Percentiles rank a stretch among this genome's conserved stretches.
Conservation (phyloP, 441 rosid species). For the Gossypium gossypioides region DNA sequence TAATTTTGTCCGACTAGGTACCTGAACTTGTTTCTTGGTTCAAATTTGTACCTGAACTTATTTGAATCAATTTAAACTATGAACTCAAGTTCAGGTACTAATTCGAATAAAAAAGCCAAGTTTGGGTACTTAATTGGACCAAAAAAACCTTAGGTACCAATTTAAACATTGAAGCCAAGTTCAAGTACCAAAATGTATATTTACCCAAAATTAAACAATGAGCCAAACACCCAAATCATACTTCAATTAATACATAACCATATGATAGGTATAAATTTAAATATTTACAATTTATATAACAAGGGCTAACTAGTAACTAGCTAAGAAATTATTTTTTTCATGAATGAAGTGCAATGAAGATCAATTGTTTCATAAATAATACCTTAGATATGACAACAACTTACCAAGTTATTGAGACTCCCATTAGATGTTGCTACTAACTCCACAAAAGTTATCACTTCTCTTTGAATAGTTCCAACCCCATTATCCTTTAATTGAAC, state of each 20-base stretch:
- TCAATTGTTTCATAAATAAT: not conserved
- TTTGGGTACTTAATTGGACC: too few relatives aligned
- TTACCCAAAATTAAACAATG: not conserved
- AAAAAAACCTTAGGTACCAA: too few relatives aligned
- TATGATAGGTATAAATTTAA: not conserved
- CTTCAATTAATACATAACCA: not conserved
- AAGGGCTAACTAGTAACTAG: not conserved
- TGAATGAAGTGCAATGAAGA: conserved; percentile 1
- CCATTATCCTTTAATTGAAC: conserved; percentile 12
- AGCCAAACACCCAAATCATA: not conserved
- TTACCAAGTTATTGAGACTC: conserved; percentile 54
- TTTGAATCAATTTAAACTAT: too few relatives aligned
- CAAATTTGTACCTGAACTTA: too few relatives aligned
- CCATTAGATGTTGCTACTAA: conserved; percentile 56
- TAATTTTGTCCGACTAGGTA: too few relatives aligned
- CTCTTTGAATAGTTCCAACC: conserved; percentile 45
- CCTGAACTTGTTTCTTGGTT: too few relatives aligned
- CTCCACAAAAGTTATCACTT: conserved; percentile 54
- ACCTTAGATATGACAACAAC: conserved; percentile 14
- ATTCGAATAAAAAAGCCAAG: too few relatives aligned
- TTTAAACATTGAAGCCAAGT: too few relatives aligned
- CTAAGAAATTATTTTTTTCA: not conserved
- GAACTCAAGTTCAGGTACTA: too few relatives aligned
- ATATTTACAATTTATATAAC: not conserved
- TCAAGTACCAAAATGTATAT: not conserved